Conservation (phyloP, 192 early-diverging fungal genomes). For the Mycoemilia scoparia region DNA sequence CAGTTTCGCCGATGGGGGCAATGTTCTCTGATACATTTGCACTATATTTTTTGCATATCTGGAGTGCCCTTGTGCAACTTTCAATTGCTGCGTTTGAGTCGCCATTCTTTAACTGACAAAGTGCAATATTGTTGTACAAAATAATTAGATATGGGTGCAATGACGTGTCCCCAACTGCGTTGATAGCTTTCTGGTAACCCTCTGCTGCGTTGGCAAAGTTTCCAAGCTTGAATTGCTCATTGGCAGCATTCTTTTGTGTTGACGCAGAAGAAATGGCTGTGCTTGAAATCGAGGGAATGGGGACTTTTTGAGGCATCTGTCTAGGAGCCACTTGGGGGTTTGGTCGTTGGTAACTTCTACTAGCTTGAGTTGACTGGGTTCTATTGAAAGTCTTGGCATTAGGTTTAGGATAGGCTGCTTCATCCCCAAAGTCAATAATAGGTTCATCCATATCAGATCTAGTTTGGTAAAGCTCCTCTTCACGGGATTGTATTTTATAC, state of each 20-base stretch:
- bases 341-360: too few relatives aligned
- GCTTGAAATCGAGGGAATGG: too few relatives aligned
- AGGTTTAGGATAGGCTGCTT: too few relatives aligned
- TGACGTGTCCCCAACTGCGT: conserved; percentile 30
- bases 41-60: conserved; percentile 11
- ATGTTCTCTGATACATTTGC: conserved; percentile 13
- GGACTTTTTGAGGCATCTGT: too few relatives aligned
- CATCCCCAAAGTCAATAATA: too few relatives aligned
- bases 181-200: conserved; percentile 49
- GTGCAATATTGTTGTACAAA: conserved; percentile 72
- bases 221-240: conserved; percentile 72
- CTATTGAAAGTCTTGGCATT: too few relatives aligned
- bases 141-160: conserved; percentile 42
- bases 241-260: conserved; percentile 57
- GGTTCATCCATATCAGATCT: too few relatives aligned
- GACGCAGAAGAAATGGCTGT: too few relatives aligned
- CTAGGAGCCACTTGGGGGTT: too few relatives aligned
- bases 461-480: too few relatives aligned
- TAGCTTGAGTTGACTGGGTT: too few relatives aligned
- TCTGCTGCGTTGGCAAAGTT: conserved; percentile 68
- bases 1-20: conserved; percentile 4
- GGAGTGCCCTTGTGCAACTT: conserved; percentile 43
- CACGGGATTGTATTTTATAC: too few relatives aligned
- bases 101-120: conserved; percentile 62
- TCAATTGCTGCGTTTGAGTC: conserved; percentile 48